Percentiles rank a stretch among this genome's conserved stretches.
These are phyloP conservation scores for Citrus maxima DNA, from an alignment of 345 rosid genomes.

Conservation along the genomic window DNA sequence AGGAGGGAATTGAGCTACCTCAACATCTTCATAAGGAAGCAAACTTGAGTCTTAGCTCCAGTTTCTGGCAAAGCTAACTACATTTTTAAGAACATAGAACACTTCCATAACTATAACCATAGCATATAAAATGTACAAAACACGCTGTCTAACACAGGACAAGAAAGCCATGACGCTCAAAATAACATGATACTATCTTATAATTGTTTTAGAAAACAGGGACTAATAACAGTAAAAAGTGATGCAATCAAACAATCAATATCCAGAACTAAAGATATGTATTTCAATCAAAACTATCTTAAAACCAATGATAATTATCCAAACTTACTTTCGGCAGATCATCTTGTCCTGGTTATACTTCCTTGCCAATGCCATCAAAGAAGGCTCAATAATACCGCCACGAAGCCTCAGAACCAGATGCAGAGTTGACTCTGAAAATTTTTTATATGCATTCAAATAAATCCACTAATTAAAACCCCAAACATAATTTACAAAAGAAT, in stretches of 20 bases:
- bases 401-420: constrained; percentile 78
- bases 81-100: background rate
- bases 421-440: constrained; percentile 53
- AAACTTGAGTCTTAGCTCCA: background rate
- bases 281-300: background rate
- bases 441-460: constrained; percentile 5
- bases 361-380: constrained; percentile 70
- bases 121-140: too few relatives aligned
- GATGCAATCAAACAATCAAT: background rate
- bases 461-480: background rate
- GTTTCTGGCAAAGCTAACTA: background rate
- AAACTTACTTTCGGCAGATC: constrained; percentile 75
- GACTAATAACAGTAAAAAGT: background rate
- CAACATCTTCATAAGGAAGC: background rate
- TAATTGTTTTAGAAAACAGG: background rate
- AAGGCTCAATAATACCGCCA: constrained; percentile 74
- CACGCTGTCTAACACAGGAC: background rate
- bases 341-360: constrained; percentile 72
- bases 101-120: background rate
- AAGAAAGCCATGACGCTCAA: background rate
- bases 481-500: background rate
- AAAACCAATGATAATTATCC: background rate
- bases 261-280: background rate
- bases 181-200: background rate
- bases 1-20: background rate